Evolutionary conservation across 1,284 basidiomycete genomes (phyloP), one percentile per base, ranked within the genome.

Genomic region (Trametes versicolor): DNA sequence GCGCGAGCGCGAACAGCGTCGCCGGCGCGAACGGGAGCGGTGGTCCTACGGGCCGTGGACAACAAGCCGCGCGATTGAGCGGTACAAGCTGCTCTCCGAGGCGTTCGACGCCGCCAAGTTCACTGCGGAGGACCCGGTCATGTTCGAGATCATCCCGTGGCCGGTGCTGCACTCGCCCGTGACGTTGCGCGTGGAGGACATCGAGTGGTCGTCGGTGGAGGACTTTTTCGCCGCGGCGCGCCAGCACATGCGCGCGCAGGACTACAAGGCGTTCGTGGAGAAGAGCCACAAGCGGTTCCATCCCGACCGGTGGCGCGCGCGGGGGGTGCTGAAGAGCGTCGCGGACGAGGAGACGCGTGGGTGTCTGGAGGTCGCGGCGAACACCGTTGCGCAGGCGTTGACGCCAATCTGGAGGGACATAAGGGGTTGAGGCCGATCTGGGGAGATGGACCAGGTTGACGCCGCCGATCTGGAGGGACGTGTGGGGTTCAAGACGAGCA

Each of bases 221-320:
- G 77, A 77, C n/a, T 93, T 93, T 75, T 93, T 93, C 72, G 74
- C 76, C 21, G 78, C 80, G 3, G 82, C 87, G 34, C 80, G 79
- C 68, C 62, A 69, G 17, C 81, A 83, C 55, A 82, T 91, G 82
- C 81, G 84, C 23, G 60, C 75, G 29, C 83, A 87, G 72, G 88
- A 91, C 56, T 92, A 85, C 76, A 86, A 82, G 71, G 74, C 73
- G 1, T 82, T 93, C 59, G 82, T 93, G 8, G 86, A 90, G 77
- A 87, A 86, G 73, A 89, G 88, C 67, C 87, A 91, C 67, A 83
- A 85, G 54, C 81, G 91, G 39, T 90, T 90, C 72, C 89, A 90
- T 71, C 88, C 89, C 0, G 89, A 91, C 72, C 77, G 87, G 57
- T 91, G 89, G 89, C 77, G 83, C 51, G 84, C 85, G 53, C 78